These are phyloP conservation scores for Penicillium roqueforti DNA, from an alignment of 495 filamentous ascomycete genomes.

Conservation along the genomic window DNA sequence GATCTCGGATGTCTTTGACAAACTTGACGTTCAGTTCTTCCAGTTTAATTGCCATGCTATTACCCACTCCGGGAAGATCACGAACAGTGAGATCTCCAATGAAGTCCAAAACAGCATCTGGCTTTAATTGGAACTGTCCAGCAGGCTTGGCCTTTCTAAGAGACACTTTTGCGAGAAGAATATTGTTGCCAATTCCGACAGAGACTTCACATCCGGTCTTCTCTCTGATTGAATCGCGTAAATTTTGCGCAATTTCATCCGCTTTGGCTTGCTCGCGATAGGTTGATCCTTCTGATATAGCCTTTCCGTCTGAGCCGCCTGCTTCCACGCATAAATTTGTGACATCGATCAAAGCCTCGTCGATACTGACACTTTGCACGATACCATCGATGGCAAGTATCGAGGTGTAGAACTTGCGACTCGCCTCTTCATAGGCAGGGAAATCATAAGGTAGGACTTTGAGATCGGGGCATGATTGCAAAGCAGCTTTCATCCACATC, in stretches of 20 bases:
- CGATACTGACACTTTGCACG: slow-evolving; percentile 94
- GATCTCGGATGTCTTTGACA: slow-evolving; percentile 74
- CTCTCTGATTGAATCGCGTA: slow-evolving; percentile 65
- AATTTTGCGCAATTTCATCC: slow-evolving; percentile 60
- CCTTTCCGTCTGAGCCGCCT: slow-evolving; percentile 64
- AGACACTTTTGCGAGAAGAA: slow-evolving; percentile 85
- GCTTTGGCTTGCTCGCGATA: slow-evolving; percentile 80
- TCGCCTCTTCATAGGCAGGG: slow-evolving; percentile 88
- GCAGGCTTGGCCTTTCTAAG: slow-evolving; percentile 91
- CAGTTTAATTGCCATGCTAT: slow-evolving; percentile 75
- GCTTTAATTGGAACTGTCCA: slow-evolving; percentile 82
- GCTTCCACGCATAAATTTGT: slow-evolving; percentile 61
- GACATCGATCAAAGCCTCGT: slow-evolving; percentile 85
- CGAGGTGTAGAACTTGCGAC: slow-evolving; percentile 77
- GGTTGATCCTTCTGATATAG: slow-evolving; percentile 65
- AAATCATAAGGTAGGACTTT: slow-evolving; percentile 92
- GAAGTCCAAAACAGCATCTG: slow-evolving; percentile 71
- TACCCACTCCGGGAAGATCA: slow-evolving; percentile 82
- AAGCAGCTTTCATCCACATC: slow-evolving; percentile 96
- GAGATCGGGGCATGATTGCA: slow-evolving; percentile 77
- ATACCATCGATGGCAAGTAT: slow-evolving; percentile 74
- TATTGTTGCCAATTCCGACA: slow-evolving; percentile 90
- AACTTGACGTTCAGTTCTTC: slow-evolving; percentile 80
- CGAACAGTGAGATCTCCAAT: slow-evolving; percentile 71
- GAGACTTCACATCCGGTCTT: slow-evolving; percentile 84